Evolutionary conservation across 495 filamentous ascomycete genomes (phyloP).

Genomic region (Friedmanniomyces endolithicus): DNA sequence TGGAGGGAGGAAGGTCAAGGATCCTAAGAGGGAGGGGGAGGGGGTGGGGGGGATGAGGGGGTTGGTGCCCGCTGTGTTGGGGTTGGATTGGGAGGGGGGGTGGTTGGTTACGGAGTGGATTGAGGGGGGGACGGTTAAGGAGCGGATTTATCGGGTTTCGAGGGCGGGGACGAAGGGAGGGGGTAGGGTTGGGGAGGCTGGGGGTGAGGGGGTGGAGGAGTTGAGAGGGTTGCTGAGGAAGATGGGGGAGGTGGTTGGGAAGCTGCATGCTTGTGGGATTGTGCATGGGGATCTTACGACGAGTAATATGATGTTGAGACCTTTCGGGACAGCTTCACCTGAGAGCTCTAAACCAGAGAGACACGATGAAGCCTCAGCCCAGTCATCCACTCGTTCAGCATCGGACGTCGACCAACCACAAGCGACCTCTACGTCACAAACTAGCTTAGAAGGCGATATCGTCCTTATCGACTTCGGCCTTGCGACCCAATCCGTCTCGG

Average conservation of each 20-base stretch:
- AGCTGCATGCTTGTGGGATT: slow-evolving; percentile 67
- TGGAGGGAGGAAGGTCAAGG: background rate
- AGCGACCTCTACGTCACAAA: background rate
- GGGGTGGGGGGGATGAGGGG: slow-evolving; percentile 13
- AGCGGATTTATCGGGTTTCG: background rate
- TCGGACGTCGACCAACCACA: too few relatives aligned
- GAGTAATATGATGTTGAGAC: slow-evolving; percentile 84
- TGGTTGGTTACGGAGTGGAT: slow-evolving; percentile 86
- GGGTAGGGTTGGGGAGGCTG: background rate
- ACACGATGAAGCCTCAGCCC: too few relatives aligned
- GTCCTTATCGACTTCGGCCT: slow-evolving; percentile 94
- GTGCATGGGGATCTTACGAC: slow-evolving; percentile 95
- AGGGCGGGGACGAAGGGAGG: background rate
- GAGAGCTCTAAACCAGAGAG: too few relatives aligned
- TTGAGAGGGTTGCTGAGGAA: slow-evolving; percentile 50
- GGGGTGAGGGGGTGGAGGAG: slow-evolving; percentile 26
- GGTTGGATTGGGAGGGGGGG: slow-evolving; percentile 57
- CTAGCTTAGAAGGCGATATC: slow-evolving; percentile 52
- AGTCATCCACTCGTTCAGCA: too few relatives aligned
- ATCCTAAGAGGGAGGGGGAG: background rate
- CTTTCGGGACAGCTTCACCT: background rate
- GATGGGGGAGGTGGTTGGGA: slow-evolving; percentile 65
- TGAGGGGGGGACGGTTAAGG: slow-evolving; percentile 16
- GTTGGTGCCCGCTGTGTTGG: slow-evolving; percentile 61
- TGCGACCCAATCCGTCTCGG: slow-evolving; percentile 64